Evolutionary conservation across 2,329 filamentous ascomycete species (phyloP).

Genomic region (Hortaea werneckii): DNA sequence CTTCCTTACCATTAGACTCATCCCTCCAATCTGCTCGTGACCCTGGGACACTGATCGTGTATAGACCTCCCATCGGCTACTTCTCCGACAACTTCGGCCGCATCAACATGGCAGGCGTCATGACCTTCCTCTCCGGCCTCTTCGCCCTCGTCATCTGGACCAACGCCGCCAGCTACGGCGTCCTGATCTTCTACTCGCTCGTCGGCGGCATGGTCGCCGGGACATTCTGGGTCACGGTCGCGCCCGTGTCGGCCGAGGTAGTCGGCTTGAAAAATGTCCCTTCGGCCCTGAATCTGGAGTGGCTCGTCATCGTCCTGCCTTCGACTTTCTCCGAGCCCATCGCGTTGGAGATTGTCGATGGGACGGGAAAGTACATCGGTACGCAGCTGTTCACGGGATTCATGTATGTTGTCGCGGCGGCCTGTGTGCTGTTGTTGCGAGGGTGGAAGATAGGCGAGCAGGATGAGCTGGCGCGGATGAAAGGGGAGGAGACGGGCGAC

Average conservation of each 20-base stretch:
- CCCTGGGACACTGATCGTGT: too few species aligned
- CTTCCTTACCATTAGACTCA: too few species aligned
- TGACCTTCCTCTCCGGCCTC: conserved; percentile 55
- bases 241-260: conserved; percentile 62
- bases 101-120: conserved; percentile 59
- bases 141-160: conserved; percentile 65
- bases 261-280: conserved; percentile 61
- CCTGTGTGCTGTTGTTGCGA: conserved; percentile 44
- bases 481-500: conserved; percentile 16
- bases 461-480: conserved; percentile 30
- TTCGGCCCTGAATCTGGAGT: conserved; percentile 58
- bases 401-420: conserved; percentile 50
- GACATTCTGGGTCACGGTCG: conserved; percentile 56
- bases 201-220: conserved; percentile 58
- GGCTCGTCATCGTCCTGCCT: conserved; percentile 61
- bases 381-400: conserved; percentile 52
- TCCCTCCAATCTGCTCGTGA: too few species aligned
- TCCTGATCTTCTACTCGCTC: conserved; percentile 61
- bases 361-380: conserved; percentile 43
- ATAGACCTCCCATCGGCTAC: conserved; percentile 58
- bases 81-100: conserved; percentile 60
- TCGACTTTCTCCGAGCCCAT: conserved; percentile 54
- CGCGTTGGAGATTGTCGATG: conserved; percentile 42
- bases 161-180: conserved; percentile 55
- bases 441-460: conserved; percentile 52